Conservation (phyloP, 2,329 filamentous ascomycete genomes). For the Cladosporium colombiae region DNA sequence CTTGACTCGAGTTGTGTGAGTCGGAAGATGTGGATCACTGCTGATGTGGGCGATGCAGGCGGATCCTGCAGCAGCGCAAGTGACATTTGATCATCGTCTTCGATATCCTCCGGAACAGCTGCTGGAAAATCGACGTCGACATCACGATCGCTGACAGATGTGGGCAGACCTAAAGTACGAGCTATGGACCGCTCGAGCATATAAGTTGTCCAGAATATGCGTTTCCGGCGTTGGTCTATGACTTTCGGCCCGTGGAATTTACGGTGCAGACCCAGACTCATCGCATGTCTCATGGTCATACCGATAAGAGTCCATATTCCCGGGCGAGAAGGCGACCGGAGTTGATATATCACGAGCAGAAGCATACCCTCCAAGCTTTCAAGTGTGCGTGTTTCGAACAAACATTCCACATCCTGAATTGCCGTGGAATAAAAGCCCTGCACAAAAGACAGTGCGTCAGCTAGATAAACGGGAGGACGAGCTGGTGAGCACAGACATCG, state of each 20-base stretch:
- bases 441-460: not conserved
- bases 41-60: not conserved
- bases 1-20: conserved; percentile 24
- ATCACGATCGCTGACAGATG: conserved; percentile 37
- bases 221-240: conserved; percentile 20
- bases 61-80: not conserved
- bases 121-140: conserved; percentile 31
- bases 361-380: conserved; percentile 26
- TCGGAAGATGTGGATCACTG: conserved; percentile 29
- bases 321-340: conserved; percentile 37
- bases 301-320: conserved; percentile 40
- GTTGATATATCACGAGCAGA: conserved; percentile 38
- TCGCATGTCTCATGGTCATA: conserved; percentile 35
- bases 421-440: not conserved
- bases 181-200: conserved; percentile 39
- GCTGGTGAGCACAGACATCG: not conserved
- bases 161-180: conserved; percentile 38
- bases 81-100: not conserved
- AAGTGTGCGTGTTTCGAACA: not conserved
- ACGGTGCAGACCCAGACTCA: conserved; percentile 38
- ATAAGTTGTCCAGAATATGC: conserved; percentile 41
- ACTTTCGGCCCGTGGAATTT: not conserved
- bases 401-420: not conserved
- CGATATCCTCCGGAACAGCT: conserved; percentile 5
- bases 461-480: not conserved